phyloP scores from a whole-genome alignment of 2,329 filamentous ascomycete genomes.

The Ophiostoma piceae region DNA sequence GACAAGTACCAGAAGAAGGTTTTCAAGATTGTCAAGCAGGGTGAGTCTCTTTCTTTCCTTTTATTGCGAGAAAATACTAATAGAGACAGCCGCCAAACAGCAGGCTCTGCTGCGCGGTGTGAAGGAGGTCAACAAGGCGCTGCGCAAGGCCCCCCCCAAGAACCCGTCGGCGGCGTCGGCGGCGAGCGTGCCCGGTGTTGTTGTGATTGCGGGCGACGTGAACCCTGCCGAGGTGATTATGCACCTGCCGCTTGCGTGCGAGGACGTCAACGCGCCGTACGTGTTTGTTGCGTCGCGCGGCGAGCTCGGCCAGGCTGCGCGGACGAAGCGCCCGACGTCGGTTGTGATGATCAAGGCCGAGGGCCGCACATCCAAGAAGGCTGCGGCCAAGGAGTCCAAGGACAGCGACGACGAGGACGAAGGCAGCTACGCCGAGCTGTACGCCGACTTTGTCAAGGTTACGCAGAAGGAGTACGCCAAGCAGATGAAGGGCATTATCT shows the following conservation, averaged over 20 bases:
- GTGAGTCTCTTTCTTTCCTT: no score
- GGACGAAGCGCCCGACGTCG: slow-evolving; percentile 92
- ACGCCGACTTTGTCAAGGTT: slow-evolving; percentile 60
- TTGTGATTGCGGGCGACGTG: slow-evolving; percentile 94
- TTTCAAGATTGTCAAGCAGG: slow-evolving; percentile 58
- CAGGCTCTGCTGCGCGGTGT: slow-evolving; percentile 96
- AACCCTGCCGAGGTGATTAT: slow-evolving; percentile 98
- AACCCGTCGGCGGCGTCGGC: slow-evolving; percentile 50
- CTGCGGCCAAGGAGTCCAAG: slow-evolving; percentile 41
- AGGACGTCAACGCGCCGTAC: slow-evolving; percentile 96
- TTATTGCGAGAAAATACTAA: no score
- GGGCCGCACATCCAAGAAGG: slow-evolving; percentile 47
- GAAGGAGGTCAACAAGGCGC: slow-evolving; percentile 97
- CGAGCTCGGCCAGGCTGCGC: slow-evolving; percentile 86
- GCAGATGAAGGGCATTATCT: slow-evolving; percentile 41
- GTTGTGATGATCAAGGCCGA: slow-evolving; percentile 72
- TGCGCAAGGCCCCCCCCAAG: slow-evolving; percentile 79
- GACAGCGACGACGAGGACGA: slow-evolving; percentile 39
- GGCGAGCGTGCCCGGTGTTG: slow-evolving; percentile 59
- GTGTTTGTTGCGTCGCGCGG: slow-evolving; percentile 89
- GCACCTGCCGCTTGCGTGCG: slow-evolving; percentile 94
- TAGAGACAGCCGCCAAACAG: slow-evolving; percentile 72
- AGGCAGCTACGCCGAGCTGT: slow-evolving; percentile 59
- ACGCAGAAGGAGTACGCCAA: slow-evolving; percentile 60
- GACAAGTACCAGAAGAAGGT: slow-evolving; percentile 70